Evolutionary conservation across 441 rosid species (phyloP).

Genomic region (Rhodomyrtus psidioides): DNA sequence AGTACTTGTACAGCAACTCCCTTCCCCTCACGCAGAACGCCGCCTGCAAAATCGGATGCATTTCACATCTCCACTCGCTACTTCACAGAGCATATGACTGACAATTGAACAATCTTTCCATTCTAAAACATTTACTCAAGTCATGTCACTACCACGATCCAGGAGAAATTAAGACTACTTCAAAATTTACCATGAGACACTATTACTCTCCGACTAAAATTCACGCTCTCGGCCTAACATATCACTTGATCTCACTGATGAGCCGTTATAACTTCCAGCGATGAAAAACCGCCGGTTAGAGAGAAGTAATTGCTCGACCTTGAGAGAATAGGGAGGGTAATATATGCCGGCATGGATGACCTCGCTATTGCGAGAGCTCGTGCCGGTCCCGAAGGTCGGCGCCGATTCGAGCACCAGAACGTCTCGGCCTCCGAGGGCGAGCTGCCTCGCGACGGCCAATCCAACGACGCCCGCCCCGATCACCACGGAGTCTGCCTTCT

Average conservation of each 20-base stretch:
- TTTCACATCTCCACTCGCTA: neutral
- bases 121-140: neutral
- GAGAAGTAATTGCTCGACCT: conserved; percentile 23
- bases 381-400: conserved; percentile 67
- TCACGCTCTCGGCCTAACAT: neutral
- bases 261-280: neutral
- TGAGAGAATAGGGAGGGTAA: conserved; percentile 66
- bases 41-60: conserved; percentile 31
- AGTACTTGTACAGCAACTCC: conserved; percentile 56
- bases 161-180: neutral
- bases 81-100: neutral
- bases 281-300: neutral
- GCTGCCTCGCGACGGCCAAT: conserved; percentile 63
- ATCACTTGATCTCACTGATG: neutral
- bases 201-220: neutral
- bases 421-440: conserved; percentile 50
- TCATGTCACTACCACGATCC: neutral
- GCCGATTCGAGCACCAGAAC: conserved; percentile 80
- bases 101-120: neutral
- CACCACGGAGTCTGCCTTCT: conserved; percentile 74
- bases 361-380: conserved; percentile 85
- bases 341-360: conserved; percentile 95
- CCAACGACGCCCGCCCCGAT: conserved; percentile 94
- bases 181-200: neutral
- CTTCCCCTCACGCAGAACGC: conserved; percentile 72